phyloP scores from a whole-genome alignment of 2,329 filamentous ascomycete species.

The Hypomyces perniciosus region DNA sequence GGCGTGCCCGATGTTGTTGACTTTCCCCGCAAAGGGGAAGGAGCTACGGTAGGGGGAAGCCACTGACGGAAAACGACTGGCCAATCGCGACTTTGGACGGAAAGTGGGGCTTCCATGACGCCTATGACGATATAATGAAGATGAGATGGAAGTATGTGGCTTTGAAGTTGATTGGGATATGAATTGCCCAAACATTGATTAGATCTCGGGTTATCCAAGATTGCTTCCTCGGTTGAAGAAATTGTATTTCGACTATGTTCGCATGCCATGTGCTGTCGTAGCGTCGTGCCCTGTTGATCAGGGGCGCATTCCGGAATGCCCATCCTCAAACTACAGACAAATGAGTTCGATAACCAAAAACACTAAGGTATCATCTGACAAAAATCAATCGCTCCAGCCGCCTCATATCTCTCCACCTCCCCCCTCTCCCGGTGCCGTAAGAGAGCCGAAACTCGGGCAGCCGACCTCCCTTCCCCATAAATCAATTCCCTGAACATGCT shows the following conservation, averaged over 20 bases:
- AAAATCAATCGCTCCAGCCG: slow-evolving; percentile 4
- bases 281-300: neutral
- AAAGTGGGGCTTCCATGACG: no score
- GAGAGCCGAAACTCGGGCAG: neutral
- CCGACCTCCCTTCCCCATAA: neutral
- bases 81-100: no score
- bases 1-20: neutral
- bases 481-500: neutral
- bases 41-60: no score
- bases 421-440: neutral
- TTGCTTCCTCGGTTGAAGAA: neutral
- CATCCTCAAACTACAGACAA: neutral
- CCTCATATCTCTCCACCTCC: neutral
- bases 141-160: no score
- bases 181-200: no score
- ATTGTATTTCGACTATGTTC: neutral
- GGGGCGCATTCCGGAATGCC: neutral
- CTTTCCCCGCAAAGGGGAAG: neutral
- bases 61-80: no score
- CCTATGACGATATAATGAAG: no score
- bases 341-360: neutral
- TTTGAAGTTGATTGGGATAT: no score
- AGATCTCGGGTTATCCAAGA: no score
- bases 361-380: slow-evolving; percentile 9
- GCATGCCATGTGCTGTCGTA: slow-evolving; percentile 1